phyloP scores from a whole-genome alignment of 495 filamentous ascomycete species.

The Hyaloscypha variabilis region DNA sequence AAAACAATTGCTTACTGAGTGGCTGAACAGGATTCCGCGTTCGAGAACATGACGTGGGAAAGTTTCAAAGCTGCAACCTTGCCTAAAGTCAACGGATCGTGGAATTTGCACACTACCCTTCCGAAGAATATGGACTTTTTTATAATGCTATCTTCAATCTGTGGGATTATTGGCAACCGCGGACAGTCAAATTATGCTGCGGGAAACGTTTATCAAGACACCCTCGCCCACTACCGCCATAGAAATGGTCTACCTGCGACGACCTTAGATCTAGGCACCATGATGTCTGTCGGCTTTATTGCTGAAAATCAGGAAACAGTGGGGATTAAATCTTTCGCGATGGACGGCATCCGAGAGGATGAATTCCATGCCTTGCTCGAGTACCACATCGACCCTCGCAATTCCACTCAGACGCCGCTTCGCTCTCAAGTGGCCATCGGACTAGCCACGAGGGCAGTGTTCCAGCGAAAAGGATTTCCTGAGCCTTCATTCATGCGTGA shows the following conservation, averaged over 20 bases:
- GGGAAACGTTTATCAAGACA: conserved; percentile 62
- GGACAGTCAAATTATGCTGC: conserved; percentile 67
- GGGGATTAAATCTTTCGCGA: not conserved
- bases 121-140: conserved; percentile 63
- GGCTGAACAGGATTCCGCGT: conserved; percentile 48
- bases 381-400: not conserved
- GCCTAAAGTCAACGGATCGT: conserved; percentile 58
- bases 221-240: conserved; percentile 48
- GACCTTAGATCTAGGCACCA: conserved; percentile 53
- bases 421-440: conserved; percentile 5
- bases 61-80: conserved; percentile 48
- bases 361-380: conserved; percentile 14
- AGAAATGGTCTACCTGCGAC: conserved; percentile 46
- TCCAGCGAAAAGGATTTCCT: not conserved
- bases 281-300: conserved; percentile 35
- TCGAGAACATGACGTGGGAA: conserved; percentile 55
- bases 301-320: conserved; percentile 5
- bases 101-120: conserved; percentile 59
- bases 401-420: not conserved
- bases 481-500: not conserved
- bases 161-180: conserved; percentile 58
- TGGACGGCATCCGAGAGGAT: not conserved
- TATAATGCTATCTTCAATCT: conserved; percentile 60
- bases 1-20: conserved; percentile 38
- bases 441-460: not conserved